Evolutionary conservation across 306 rosid genomes (phyloP), one percentile per base, ranked within the genome.

Genomic region (Citrullus amarus): DNA sequence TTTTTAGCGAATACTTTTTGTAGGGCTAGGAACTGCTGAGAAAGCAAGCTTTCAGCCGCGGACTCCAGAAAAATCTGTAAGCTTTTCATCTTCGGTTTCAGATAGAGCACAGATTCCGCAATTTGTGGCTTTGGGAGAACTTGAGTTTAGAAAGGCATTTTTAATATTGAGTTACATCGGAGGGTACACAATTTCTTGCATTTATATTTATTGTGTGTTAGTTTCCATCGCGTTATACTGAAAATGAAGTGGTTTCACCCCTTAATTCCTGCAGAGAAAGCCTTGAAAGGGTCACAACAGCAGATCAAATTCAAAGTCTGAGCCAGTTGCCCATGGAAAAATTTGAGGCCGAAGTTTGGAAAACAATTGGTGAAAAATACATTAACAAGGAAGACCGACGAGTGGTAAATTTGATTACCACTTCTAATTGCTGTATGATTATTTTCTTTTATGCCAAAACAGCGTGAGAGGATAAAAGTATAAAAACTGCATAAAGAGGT

Each of bases 101-200:
- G 83, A 48, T 4, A 51, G 72, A 62, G 75, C 54, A 39, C 3
- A 22, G 70, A 80, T 77, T 57, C 74, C 73, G 3, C 74, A 54
- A 18, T 72, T 84, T 63, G 80, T 55, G 48, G 97, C 96, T 43
- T 79, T 91, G 62, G 97, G 93, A 22, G 97, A 91, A 53, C 83
- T 93, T 6, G 96, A 93, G 44, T 93, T 91, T 76, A 80, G 91
- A 30, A 91, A 82, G 65, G 90, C 92, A 11, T 93, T 93, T 78
- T 78, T 93, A 38, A 56, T 93, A 2, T 55, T 91, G 34, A 88
- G 79, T 79, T 93, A 93, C 32, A 59, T 78, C 32, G 98, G 97
- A 70, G 57, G 86, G 98, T 90, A 80, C 9, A 30, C 58, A 70
- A 70, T 56, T 76, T 77, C 43, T 41, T 71, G 51, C 17, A 79